Percentiles rank a stretch among this genome's conserved stretches.
phyloP scores from a whole-genome alignment of 2,329 filamentous ascomycete genomes.

The Beauveria sp. region DNA sequence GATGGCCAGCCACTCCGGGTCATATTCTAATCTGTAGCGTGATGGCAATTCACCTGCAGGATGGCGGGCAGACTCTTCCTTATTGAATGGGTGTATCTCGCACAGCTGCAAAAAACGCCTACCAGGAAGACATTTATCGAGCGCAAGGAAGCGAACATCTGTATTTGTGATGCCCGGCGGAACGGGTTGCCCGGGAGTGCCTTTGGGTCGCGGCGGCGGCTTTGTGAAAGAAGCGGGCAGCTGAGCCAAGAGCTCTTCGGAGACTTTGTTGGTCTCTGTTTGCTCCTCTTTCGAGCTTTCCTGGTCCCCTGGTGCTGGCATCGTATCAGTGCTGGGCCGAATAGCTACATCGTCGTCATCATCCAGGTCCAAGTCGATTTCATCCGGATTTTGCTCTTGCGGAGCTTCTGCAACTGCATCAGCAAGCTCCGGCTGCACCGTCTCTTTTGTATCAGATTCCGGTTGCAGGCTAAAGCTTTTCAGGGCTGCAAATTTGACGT shows the following conservation, averaged over 20 bases:
- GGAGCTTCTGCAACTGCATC: not conserved
- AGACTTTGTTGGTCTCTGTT: constrained; percentile 30
- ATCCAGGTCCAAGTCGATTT: constrained; percentile 62
- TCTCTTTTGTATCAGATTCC: not conserved
- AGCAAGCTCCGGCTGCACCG: not conserved
- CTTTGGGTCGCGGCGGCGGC: constrained; percentile 26
- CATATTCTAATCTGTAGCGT: constrained; percentile 65
- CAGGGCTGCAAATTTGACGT: constrained; percentile 75
- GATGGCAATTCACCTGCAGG: constrained; percentile 16
- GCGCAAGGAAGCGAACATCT: constrained; percentile 72
- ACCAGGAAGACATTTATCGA: constrained; percentile 82
- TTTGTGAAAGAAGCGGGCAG: constrained; percentile 68
- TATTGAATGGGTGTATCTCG: constrained; percentile 46
- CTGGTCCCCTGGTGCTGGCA: not conserved
- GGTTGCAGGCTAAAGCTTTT: constrained; percentile 44
- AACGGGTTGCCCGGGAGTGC: constrained; percentile 51
- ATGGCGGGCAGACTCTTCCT: constrained; percentile 17
- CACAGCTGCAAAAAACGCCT: constrained; percentile 78
- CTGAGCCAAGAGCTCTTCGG: constrained; percentile 61
- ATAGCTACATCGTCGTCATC: constrained; percentile 30
- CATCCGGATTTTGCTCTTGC: constrained; percentile 49
- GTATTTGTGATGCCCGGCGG: constrained; percentile 70
- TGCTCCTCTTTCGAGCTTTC: not conserved
- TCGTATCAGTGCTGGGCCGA: constrained; percentile 16
- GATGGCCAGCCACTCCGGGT: constrained; percentile 93